phyloP scores from a whole-genome alignment of 805 yeast species.

The Wickerhamiella nectarea region DNA sequence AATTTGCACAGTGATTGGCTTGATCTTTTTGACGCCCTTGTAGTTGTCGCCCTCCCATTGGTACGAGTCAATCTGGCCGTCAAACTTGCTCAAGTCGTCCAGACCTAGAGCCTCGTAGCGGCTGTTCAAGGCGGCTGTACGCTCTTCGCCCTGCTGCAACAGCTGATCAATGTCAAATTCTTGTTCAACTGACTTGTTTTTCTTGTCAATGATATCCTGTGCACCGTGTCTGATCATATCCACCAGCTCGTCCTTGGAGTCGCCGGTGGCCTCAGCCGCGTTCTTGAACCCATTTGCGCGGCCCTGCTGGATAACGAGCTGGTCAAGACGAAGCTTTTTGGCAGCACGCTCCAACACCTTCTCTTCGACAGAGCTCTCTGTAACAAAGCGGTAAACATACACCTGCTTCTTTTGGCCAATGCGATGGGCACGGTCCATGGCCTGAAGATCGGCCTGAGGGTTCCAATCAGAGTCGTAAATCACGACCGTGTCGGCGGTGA shows the following conservation, averaged over 20 bases:
- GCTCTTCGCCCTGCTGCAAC: conserved; percentile 64
- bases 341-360: conserved; percentile 93
- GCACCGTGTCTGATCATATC: conserved; percentile 98
- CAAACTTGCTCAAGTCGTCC: conserved; percentile 85
- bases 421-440: conserved; percentile 97
- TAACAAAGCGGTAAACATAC: conserved; percentile 78
- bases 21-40: conserved; percentile 34
- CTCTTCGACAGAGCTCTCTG: conserved; percentile 93
- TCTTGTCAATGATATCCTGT: conserved; percentile 58
- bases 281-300: conserved; percentile 33
- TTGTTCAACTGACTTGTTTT: conserved; percentile 19
- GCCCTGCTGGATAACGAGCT: conserved; percentile 91
- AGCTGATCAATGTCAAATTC: conserved; percentile 64
- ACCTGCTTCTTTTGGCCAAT: conserved; percentile 97
- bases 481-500: conserved; percentile 82
- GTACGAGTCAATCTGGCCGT: conserved; percentile 55
- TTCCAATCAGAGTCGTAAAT: conserved; percentile 93
- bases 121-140: conserved; percentile 63
- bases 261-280: conserved; percentile 28
- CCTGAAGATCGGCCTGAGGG: conserved; percentile 95
- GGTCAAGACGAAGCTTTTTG: conserved; percentile 82
- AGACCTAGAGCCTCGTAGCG: conserved; percentile 77
- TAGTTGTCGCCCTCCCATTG: conserved; percentile 93
- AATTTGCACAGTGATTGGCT: conserved; percentile 57
- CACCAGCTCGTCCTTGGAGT: conserved; percentile 62